A percentile compares a stretch with the other conserved stretches of the same genome.
phyloP scores from a whole-genome alignment of 495 filamentous ascomycete species.

The Monascus purpureus region DNA sequence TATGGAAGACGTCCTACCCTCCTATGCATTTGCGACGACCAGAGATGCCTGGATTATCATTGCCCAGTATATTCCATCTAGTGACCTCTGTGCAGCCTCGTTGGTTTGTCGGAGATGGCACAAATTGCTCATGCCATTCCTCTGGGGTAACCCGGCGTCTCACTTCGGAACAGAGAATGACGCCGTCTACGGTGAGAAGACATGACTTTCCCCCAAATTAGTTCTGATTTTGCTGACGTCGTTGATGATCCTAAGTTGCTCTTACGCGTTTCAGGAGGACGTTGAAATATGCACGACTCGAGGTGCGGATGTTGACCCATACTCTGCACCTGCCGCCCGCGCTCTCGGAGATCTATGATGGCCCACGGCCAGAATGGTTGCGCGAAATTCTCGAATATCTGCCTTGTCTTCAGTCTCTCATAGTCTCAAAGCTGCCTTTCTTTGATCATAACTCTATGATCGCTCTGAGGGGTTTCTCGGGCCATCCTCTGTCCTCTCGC shows the following conservation, averaged over 20 bases:
- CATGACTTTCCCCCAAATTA: not conserved
- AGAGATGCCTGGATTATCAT: conserved; percentile 49
- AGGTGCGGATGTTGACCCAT: conserved; percentile 43
- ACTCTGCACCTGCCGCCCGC: conserved; percentile 56
- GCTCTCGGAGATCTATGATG: conserved; percentile 50
- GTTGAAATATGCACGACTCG: conserved; percentile 37
- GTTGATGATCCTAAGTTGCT: conserved; percentile 29
- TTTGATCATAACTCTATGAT: conserved; percentile 50
- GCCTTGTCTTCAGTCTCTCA: conserved; percentile 45
- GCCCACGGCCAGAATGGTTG: conserved; percentile 47
- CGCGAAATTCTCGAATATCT: conserved; percentile 45
- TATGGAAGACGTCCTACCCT: conserved; percentile 44
- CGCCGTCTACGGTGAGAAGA: conserved; percentile 41
- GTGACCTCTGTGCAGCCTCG: conserved; percentile 43
- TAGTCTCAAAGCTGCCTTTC: conserved; percentile 47
- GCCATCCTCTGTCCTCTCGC: not conserved
- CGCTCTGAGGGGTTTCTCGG: conserved; percentile 22
- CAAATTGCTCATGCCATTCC: conserved; percentile 41
- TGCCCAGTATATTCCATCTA: conserved; percentile 44
- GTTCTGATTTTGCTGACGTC: not conserved
- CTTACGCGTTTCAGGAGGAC: conserved; percentile 49
- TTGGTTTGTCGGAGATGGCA: conserved; percentile 47
- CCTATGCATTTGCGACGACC: conserved; percentile 43
- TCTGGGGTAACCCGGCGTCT: conserved; percentile 54
- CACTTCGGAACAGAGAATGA: conserved; percentile 51